Base-by-base conservation (phyloP, 306 rosid genomes). In the Begonia masoniana region DNA sequence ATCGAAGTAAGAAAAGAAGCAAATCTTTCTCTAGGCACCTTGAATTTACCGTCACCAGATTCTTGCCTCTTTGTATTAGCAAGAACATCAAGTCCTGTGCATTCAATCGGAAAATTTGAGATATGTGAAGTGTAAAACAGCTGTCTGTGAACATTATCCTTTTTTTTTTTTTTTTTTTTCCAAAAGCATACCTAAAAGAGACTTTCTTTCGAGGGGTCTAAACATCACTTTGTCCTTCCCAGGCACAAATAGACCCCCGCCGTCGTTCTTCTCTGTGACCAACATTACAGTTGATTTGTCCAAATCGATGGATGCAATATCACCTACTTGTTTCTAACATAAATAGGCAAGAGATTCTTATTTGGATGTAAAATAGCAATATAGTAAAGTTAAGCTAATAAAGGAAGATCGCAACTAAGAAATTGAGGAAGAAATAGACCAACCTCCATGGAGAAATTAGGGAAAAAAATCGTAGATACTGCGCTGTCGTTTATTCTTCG, bases 21-120 rank as follows among this genome's bases (percentile, higher is more conserved):
- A 39, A 68, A 74, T 66, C 72, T 82, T 51, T 78, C 87, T 70
- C 74, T 78, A 0, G 94, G 96, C 56, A 77, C 73, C 76, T 86
- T 91, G 80, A 91, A 91, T 41, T 78, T 79, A 50, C 61, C 75
- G 15, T 73, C 81, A 56, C 69, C 76, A 65, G 85, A 63, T 55
- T 52, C 89, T n/a, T 62, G 94, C 16, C 94, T 76, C 60, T 83
- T 91, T 13, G 80, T 85, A 60, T 19, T 79, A 14, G 96, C 97
- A 19, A 91, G 89, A 41, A 75, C 63, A 77, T 91, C 97, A 50
- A 91, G 86, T 62, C 97, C 97, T 91, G 60, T 71, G 66, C 17
- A 50, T 14, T 12, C 43, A 57, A 49, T 54, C 9, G 50, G 43
- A 12, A 53, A 45, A 54, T 56, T 58, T 26, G 54, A 63, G 3